Base-by-base conservation (phyloP, 169 alveolate genomes). In the Plasmodium ovale region DNA sequence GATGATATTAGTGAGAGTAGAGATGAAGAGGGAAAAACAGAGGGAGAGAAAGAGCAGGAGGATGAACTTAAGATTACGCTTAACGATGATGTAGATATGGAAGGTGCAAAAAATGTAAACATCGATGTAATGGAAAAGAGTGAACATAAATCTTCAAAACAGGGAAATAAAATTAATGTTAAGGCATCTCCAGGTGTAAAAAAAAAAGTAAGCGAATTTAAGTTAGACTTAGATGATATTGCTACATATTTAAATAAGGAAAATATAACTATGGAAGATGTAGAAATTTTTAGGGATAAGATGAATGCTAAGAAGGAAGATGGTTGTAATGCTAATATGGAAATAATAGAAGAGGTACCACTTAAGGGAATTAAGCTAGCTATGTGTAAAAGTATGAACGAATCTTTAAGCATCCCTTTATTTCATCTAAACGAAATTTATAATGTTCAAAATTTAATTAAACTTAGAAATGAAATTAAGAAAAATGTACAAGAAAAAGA, bases 141-240 rank as follows among this genome's bases (percentile, higher is more conserved):
- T 31, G 10, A 35, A 54, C 16, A 2, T 1, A 19, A 7, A 3
- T 54, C 23, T 54, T 3, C 37, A 14, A 19, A 23, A 23, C 12
- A 27, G 9, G 49, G 29, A 6, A 58, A n/a, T 0, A 9, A 2
- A 9, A 42, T n/a, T 1, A 37, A 14, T 59, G 73, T 73, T 31
- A 82, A 82, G 12, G 90, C 90, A 1, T 64, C 90, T 14, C 90
- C 90, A 3, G 90, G 90, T 53, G 71, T 67, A 19, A 82, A 82
- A 69, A 82, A 67, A 35, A 82, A 82, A 42, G 84, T 82, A 53
- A 37, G 21, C 10, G 72, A 27, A 59, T 82, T 51, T 37, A 82
- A 82, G 0, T 39, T 82, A 59, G 70, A 82, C 47, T 12, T 82
- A 4, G 58, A 65, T 29, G 44, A 0, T 0, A 54, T 82, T 14